Percentiles rank a stretch among this genome's conserved stretches.
These are phyloP conservation scores for Phoenix roebelenii DNA, from an alignment of 176 grass and related monocot genomes.

Conservation along the genomic window DNA sequence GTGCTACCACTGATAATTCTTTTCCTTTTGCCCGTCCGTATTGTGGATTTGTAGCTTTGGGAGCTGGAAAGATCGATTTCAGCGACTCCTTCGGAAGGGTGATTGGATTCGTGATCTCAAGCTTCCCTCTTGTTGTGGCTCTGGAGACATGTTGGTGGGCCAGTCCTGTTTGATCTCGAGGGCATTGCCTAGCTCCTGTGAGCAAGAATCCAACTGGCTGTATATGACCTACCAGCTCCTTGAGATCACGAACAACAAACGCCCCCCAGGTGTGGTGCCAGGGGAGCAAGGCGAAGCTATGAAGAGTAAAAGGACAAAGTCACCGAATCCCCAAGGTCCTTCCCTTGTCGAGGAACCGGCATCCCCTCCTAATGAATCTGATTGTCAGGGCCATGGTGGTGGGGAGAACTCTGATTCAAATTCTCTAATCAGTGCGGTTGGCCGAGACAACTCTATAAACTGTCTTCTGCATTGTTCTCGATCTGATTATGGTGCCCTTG, in stretches of 20 bases:
- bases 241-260: conserved; percentile 65
- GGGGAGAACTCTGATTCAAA: conserved; percentile 40
- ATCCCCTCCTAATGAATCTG: conserved; percentile 9
- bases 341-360: conserved; percentile 5
- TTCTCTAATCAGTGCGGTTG: conserved; percentile 69
- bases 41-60: conserved; percentile 5
- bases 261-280: conserved; percentile 12
- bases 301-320: conserved; percentile 19
- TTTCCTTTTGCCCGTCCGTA: conserved; percentile 11
- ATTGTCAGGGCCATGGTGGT: conserved; percentile 32
- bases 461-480: conserved; percentile 68
- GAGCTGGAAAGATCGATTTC: conserved; percentile 7
- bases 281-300: conserved; percentile 17
- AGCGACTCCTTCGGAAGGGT: conserved; percentile 23
- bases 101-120: conserved; percentile 15
- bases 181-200: conserved; percentile 48
- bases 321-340: conserved; percentile 20
- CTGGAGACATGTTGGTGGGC: conserved; percentile 59
- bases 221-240: conserved; percentile 91
- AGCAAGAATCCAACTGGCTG: conserved; percentile 64
- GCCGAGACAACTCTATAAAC: conserved; percentile 75
- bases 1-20: background rate
- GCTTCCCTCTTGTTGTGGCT: conserved; percentile 5
- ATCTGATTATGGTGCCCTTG: conserved; percentile 73
- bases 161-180: conserved; percentile 76